Evolutionary conservation across 352 stramenopile species (phyloP).

Genomic region (Globisporangium emineosum): DNA sequence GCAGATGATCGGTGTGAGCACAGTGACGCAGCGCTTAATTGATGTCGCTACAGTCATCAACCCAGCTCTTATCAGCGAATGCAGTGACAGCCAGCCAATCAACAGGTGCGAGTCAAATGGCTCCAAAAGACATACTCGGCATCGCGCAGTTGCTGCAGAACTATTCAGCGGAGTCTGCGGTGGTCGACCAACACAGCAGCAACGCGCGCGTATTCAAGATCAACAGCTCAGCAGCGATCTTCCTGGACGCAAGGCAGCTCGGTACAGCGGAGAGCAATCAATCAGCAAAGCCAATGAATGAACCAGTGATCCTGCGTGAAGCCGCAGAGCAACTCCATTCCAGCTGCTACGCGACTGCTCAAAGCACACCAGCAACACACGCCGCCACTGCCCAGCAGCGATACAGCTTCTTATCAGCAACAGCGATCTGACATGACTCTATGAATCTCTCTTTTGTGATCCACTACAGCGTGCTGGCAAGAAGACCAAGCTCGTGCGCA

Average conservation of each 20-base stretch:
- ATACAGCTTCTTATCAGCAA: background rate
- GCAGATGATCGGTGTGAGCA: too few relatives aligned
- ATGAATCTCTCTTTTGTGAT: background rate
- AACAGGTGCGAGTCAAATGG: background rate
- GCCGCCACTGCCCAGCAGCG: background rate
- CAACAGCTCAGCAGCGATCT: background rate
- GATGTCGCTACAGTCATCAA: background rate
- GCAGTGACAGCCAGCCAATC: background rate
- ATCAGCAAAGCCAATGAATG: background rate
- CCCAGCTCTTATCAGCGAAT: background rate
- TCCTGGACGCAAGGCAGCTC: background rate
- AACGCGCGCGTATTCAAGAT: background rate
- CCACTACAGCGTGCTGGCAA: constrained; percentile 80
- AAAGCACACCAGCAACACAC: background rate
- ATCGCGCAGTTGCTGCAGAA: too few relatives aligned
- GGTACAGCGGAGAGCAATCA: background rate
- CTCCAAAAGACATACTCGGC: background rate
- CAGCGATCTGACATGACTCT: background rate
- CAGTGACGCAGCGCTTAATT: background rate
- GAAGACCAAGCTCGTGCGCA: constrained; percentile 93
- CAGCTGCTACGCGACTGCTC: background rate
- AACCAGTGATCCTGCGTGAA: background rate
- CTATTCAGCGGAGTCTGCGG: background rate
- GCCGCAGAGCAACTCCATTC: background rate
- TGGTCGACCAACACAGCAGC: background rate